phyloP scores from a whole-genome alignment of 768 basidiomycete species.

The Mycena latifolia region DNA sequence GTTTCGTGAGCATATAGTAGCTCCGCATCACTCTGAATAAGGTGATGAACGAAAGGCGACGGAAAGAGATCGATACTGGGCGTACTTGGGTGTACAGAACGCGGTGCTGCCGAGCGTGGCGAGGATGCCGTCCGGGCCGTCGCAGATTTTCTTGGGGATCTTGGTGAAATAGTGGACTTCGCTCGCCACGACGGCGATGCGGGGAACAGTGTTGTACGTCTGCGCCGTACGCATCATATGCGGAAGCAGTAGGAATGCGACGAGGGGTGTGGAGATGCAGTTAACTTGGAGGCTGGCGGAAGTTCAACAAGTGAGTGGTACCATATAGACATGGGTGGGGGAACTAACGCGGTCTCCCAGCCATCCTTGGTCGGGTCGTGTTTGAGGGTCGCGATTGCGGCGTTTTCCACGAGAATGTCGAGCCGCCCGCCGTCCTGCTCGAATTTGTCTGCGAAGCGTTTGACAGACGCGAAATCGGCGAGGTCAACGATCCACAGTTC shows the following conservation, averaged over 20 bases:
- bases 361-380: too few species aligned
- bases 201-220: conserved; percentile 11
- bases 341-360: too few species aligned
- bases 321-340: too few species aligned
- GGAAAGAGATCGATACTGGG: too few species aligned
- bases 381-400: too few species aligned
- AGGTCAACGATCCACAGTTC: neutral
- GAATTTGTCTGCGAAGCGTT: too few species aligned
- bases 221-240: conserved; percentile 39
- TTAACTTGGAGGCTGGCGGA: conserved; percentile 54
- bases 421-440: too few species aligned
- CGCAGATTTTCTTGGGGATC: conserved; percentile 10
- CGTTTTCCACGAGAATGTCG: conserved; percentile 30
- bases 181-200: conserved; percentile 42
- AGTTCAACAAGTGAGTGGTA: too few species aligned
- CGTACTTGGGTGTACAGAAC: conserved; percentile 30
- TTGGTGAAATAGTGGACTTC: conserved; percentile 38
- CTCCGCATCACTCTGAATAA: neutral
- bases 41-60: neutral
- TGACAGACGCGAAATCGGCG: too few species aligned
- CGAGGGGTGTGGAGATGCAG: conserved; percentile 43
- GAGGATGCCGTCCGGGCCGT: conserved; percentile 24
- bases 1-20: conserved; percentile 23
- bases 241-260: conserved; percentile 46
- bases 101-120: conserved; percentile 32